Percentiles rank a stretch among this genome's conserved stretches.
These are phyloP conservation scores for Colletotrichum nymphaeae DNA, from an alignment of 2,329 filamentous ascomycete species.

Conservation along the genomic window DNA sequence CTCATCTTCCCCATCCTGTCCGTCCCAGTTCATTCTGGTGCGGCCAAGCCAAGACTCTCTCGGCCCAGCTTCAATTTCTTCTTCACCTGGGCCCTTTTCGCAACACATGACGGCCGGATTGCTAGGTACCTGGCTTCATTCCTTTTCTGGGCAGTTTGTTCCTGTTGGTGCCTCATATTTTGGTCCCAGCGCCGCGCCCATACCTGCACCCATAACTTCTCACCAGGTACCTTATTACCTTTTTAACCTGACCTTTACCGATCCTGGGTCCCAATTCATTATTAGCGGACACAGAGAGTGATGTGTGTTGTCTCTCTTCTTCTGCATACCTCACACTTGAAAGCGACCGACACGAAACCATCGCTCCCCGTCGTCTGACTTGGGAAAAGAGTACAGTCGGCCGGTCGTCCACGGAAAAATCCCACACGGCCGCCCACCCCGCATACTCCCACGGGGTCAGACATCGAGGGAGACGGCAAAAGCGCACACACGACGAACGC, in stretches of 20 bases:
- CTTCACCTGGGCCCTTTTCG: neutral
- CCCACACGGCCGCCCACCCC: neutral
- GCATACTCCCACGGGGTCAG: conserved; percentile 4
- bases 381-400: neutral
- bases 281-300: conserved; percentile 17
- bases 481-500: conserved; percentile 27
- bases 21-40: conserved; percentile 19
- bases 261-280: neutral
- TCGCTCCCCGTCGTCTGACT: conserved; percentile 15
- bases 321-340: neutral
- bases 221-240: conserved; percentile 2
- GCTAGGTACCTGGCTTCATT: neutral
- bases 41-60: conserved; percentile 31
- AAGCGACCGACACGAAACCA: neutral
- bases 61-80: conserved; percentile 26
- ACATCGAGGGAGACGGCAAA: neutral
- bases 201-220: neutral
- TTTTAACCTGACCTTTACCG: neutral
- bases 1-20: conserved; percentile 13
- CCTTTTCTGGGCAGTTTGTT: neutral
- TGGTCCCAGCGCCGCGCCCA: conserved; percentile 4
- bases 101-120: neutral
- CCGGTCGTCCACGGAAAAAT: neutral
- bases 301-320: conserved; percentile 1
- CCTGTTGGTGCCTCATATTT: conserved; percentile 31